Evolutionary conservation across 2,329 filamentous ascomycete genomes (phyloP), one percentile per base, ranked within the genome.

Genomic region (Verticillium tricorpus): DNA sequence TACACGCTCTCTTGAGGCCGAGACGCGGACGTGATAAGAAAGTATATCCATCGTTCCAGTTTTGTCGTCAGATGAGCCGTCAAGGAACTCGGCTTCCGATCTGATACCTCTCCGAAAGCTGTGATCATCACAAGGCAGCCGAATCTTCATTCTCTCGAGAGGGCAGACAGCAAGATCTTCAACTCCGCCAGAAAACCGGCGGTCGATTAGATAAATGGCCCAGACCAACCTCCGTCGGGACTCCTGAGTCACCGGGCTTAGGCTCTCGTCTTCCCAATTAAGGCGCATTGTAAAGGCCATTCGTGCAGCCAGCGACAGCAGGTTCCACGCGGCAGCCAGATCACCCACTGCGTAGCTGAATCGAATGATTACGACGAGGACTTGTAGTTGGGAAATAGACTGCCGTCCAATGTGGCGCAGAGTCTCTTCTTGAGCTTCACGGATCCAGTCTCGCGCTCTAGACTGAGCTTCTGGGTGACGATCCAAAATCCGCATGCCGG

Each of bases 151-250:
- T 6, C 69, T 59, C 5, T 67, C 61, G 0, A 65, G 62, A 0
- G 68, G 69, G 32, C 70, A 72, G 2, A 73, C 65, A 0, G 69
- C 66, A 9, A 73, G 32, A 34, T 73, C 71, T 5, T 72, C 67
- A 14, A 72, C 69, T 0, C 71, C 70, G 0, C 71, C 71, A 0
- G 64, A 71, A 12, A 72, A 68, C 0, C 68, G 3, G 6, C 67
- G 66, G 25, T 73, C 71, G 0, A 70, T 55, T 0, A 32, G 17
- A 15, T 68, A 73, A 0, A 72, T 66, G 0, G 69, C 65, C 71
- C 71, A 73, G 58, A 71, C 68, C 2, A 69, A 28, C 0, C 70
- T 66, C 2, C 71, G 67, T 0, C 67, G 62, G 8, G 61, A 65
- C 9, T 73, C 71, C 37, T 71, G 67, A 0, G 6, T 58, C 0